A percentile compares a stretch with the other conserved stretches of the same genome.
phyloP scores from a whole-genome alignment of 2,329 filamentous ascomycete genomes.

The Exophiala calicioides region DNA sequence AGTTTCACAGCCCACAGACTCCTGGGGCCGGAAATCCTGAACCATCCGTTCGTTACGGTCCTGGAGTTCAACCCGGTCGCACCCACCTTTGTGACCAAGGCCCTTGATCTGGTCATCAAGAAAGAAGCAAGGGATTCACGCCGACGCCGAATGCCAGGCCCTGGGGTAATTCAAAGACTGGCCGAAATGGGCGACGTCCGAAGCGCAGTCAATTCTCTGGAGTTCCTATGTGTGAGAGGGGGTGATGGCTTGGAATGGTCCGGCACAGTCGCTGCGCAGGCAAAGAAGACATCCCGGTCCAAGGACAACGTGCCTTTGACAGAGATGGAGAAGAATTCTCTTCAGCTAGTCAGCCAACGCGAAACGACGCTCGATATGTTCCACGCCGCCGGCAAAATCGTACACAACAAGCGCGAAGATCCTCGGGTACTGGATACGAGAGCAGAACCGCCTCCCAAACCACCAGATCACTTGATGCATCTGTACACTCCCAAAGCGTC shows the following conservation, averaged over 20 bases:
- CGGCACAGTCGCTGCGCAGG: slow-evolving; percentile 68
- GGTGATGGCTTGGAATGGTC: slow-evolving; percentile 75
- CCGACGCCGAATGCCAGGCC: slow-evolving; percentile 72
- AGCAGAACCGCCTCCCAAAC: slow-evolving; percentile 46
- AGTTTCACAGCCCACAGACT: slow-evolving; percentile 91
- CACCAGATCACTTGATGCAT: slow-evolving; percentile 62
- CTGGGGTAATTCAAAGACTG: slow-evolving; percentile 73
- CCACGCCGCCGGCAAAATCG: slow-evolving; percentile 91
- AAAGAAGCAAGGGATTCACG: slow-evolving; percentile 83
- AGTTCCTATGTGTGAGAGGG: slow-evolving; percentile 85
- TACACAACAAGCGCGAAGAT: slow-evolving; percentile 89
- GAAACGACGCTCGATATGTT: slow-evolving; percentile 93
- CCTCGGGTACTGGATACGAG: slow-evolving; percentile 35
- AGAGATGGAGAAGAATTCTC: slow-evolving; percentile 72
- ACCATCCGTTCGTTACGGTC: slow-evolving; percentile 73
- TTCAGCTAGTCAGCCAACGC: slow-evolving; percentile 79
- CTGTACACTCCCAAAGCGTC: slow-evolving; percentile 62
- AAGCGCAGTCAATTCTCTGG: slow-evolving; percentile 85
- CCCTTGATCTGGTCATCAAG: slow-evolving; percentile 75
- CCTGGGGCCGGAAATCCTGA: slow-evolving; percentile 80
- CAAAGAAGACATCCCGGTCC: slow-evolving; percentile 58
- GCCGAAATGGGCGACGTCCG: slow-evolving; percentile 89
- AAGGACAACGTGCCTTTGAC: slow-evolving; percentile 63
- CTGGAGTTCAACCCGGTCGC: slow-evolving; percentile 95
- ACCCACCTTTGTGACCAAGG: slow-evolving; percentile 79